Percentiles rank a stretch among this genome's conserved stretches.
phyloP scores from a whole-genome alignment of 2,329 filamentous ascomycete species.

The Ramularia endophylla region DNA sequence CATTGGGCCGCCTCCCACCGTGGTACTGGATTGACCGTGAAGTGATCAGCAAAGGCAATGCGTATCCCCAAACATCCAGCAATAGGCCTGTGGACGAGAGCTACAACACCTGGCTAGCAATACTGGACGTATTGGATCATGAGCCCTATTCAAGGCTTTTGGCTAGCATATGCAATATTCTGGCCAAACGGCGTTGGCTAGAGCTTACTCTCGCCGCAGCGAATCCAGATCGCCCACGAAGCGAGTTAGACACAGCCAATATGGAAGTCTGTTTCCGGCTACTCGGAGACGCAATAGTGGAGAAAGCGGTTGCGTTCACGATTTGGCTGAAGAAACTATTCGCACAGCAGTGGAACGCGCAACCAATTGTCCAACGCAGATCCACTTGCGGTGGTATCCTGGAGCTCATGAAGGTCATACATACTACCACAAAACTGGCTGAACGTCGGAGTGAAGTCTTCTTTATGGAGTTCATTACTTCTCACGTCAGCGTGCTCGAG shows the following conservation, averaged over 20 bases:
- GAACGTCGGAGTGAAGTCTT: slow-evolving; percentile 4
- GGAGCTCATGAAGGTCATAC: slow-evolving; percentile 6
- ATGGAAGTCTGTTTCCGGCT: background rate
- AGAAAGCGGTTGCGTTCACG: slow-evolving; percentile 3
- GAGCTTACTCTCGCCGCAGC: background rate
- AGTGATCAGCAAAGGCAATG: slow-evolving; percentile 16
- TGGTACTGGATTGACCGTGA: slow-evolving; percentile 15
- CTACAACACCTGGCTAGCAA: slow-evolving; percentile 13
- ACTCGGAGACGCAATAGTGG: background rate
- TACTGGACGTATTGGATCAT: slow-evolving; percentile 13
- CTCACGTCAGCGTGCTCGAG: slow-evolving; percentile 5
- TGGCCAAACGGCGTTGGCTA: background rate
- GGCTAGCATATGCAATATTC: slow-evolving; percentile 3
- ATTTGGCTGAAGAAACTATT: slow-evolving; percentile 18
- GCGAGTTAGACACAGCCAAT: background rate
- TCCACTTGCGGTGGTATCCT: slow-evolving; percentile 9
- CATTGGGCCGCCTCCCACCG: slow-evolving; percentile 5
- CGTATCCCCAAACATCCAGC: slow-evolving; percentile 8
- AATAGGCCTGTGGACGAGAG: slow-evolving; percentile 12
- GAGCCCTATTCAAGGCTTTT: slow-evolving; percentile 11
- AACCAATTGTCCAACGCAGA: slow-evolving; percentile 3
- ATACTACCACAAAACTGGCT: background rate
- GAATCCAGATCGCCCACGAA: too few relatives aligned
- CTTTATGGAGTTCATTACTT: slow-evolving; percentile 10
- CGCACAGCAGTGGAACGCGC: slow-evolving; percentile 11